Percentiles rank a stretch among this genome's conserved stretches.
phyloP scores from a whole-genome alignment of 345 rosid species.

The Bretschneidera sinensis region DNA sequence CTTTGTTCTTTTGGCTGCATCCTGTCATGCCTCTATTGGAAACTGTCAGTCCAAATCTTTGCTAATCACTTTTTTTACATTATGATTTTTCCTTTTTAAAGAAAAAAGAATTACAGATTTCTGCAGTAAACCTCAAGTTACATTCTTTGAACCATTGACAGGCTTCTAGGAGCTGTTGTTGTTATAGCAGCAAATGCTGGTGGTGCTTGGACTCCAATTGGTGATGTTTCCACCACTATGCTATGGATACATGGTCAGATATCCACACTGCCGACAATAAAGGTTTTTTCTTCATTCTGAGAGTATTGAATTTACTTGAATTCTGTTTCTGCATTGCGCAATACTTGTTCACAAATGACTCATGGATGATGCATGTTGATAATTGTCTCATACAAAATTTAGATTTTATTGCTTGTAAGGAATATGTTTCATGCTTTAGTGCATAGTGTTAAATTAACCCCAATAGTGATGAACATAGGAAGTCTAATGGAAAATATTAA shows the following conservation, averaged over 20 bases:
- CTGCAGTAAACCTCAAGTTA: not conserved
- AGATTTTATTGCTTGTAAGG: no score
- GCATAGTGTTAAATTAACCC: no score
- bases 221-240: conserved; percentile 98
- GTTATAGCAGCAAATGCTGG: conserved; percentile 98
- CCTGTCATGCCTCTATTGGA: no score
- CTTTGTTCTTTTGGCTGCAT: no score
- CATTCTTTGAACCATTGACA: conserved; percentile 21
- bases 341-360: not conserved
- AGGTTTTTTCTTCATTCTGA: conserved; percentile 41
- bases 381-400: not conserved
- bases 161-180: conserved; percentile 92
- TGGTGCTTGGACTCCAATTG: conserved; percentile 99
- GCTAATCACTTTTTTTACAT: not conserved
- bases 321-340: not conserved
- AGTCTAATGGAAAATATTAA: no score
- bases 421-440: no score
- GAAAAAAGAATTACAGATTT: no score
- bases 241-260: conserved; percentile 98
- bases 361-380: not conserved
- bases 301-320: not conserved
- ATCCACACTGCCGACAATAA: conserved; percentile 79
- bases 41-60: no score
- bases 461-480: no score
- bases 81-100: not conserved